Conservation (phyloP, 768 basidiomycete species). For the Leccinum barrowsii region DNA sequence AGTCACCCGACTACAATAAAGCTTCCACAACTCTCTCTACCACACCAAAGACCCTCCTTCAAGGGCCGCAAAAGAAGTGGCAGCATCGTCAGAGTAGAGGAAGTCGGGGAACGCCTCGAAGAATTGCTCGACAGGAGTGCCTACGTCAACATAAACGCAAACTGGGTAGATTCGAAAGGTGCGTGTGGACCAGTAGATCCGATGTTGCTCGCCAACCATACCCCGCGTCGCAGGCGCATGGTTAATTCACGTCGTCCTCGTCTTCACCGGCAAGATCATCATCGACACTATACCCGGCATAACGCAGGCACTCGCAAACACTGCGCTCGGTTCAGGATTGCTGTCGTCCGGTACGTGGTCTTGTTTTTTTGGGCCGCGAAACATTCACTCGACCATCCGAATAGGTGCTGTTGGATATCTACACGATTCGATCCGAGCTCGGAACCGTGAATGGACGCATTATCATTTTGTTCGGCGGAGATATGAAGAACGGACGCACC, state of each 20-base stretch:
- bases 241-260: slow-evolving; percentile 95
- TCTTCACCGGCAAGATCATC: slow-evolving; percentile 84
- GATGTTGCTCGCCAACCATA: slow-evolving; percentile 1
- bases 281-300: slow-evolving; percentile 94
- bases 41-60: slow-evolving; percentile 28
- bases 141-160: slow-evolving; percentile 82
- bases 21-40: slow-evolving; percentile 44
- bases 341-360: slow-evolving; percentile 37
- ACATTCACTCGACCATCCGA: slow-evolving; percentile 3
- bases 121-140: slow-evolving; percentile 76
- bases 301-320: slow-evolving; percentile 46
- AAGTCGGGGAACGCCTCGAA: slow-evolving; percentile 70
- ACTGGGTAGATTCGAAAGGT: slow-evolving; percentile 96
- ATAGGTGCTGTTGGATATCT: slow-evolving; percentile 81
- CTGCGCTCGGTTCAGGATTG: no score
- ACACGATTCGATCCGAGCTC: slow-evolving; percentile 95
- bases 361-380: neutral
- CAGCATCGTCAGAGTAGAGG: slow-evolving; percentile 83
- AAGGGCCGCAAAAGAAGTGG: slow-evolving; percentile 57
- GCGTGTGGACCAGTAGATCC: neutral
- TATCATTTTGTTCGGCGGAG: slow-evolving; percentile 81
- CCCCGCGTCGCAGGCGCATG: slow-evolving; percentile 73
- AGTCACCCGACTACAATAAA: slow-evolving; percentile 53
- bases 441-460: slow-evolving; percentile 97
- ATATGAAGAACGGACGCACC: slow-evolving; percentile 96